phyloP scores from a whole-genome alignment of 2,329 filamentous ascomycete species.

The Ophiostoma ulmi region DNA sequence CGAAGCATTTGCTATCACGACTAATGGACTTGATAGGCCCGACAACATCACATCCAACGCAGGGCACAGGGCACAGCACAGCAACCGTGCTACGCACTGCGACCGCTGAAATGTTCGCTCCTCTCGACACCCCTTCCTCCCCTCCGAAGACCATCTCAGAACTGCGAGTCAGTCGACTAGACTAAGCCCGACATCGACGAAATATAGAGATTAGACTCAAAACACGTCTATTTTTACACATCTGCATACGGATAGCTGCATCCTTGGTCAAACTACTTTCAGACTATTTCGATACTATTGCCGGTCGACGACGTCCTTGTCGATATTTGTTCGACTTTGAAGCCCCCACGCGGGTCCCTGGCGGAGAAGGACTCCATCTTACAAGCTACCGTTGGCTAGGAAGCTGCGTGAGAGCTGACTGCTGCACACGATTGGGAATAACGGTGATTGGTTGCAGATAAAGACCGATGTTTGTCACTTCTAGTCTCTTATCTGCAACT shows the following conservation, averaged over 20 bases:
- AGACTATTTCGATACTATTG: constrained; percentile 1
- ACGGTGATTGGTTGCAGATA: constrained; percentile 12
- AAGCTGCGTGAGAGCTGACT: background rate
- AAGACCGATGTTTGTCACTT: background rate
- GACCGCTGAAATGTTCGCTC: background rate
- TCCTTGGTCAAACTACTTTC: background rate
- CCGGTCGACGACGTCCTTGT: background rate
- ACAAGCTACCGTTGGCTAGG: background rate
- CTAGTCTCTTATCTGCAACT: background rate
- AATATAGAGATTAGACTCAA: background rate
- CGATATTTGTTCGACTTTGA: background rate
- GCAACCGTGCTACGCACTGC: background rate
- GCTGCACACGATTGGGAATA: background rate
- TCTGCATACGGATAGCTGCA: background rate
- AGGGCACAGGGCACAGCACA: background rate
- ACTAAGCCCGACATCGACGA: background rate
- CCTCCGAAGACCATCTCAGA: background rate
- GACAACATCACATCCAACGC: background rate
- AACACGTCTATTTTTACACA: background rate
- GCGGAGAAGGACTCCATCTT: background rate
- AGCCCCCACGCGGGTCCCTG: background rate
- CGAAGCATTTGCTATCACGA: background rate
- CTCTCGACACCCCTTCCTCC: background rate
- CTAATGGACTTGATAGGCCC: background rate
- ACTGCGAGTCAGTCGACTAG: background rate